Conservation (phyloP, 2,329 filamentous ascomycete species). For the Stagonosporopsis rhizophila region DNA sequence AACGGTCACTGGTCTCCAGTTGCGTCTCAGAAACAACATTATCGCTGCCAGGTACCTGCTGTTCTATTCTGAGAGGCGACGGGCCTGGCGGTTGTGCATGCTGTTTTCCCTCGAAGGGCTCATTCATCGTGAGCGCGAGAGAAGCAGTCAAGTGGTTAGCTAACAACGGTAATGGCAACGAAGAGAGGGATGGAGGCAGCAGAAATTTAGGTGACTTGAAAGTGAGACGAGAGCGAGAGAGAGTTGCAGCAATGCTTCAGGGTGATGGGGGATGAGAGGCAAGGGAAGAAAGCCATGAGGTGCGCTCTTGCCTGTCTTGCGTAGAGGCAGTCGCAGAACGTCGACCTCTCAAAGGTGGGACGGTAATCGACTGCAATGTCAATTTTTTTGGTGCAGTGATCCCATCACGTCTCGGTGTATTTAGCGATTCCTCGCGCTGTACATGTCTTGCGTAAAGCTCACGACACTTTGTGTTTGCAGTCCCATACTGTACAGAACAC, state of each 20-base stretch:
- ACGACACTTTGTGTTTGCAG: neutral
- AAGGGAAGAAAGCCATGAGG: constrained; percentile 7
- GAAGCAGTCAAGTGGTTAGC: neutral
- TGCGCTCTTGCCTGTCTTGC: constrained; percentile 20
- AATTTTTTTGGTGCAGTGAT: neutral
- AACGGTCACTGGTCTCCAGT: neutral
- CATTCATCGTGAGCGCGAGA: constrained; percentile 22
- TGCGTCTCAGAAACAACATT: constrained; percentile 30
- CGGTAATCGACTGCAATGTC: neutral
- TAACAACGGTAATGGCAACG: neutral
- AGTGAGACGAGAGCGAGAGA: too few species aligned
- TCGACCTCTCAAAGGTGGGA: neutral
- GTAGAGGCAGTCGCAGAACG: constrained; percentile 24
- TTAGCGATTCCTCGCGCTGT: too few species aligned
- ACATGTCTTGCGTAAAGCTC: neutral
- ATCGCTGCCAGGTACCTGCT: constrained; percentile 33
- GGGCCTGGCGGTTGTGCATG: constrained; percentile 10
- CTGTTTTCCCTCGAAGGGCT: constrained; percentile 17
- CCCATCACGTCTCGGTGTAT: neutral
- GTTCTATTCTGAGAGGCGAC: constrained; percentile 32
- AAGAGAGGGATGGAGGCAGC: neutral
- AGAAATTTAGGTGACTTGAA: neutral
- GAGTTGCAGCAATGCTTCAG: neutral
- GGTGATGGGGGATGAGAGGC: neutral
- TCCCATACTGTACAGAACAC: too few species aligned